phyloP scores from a whole-genome alignment of 116 monocot species.

The Trichopus zeylanicus region DNA sequence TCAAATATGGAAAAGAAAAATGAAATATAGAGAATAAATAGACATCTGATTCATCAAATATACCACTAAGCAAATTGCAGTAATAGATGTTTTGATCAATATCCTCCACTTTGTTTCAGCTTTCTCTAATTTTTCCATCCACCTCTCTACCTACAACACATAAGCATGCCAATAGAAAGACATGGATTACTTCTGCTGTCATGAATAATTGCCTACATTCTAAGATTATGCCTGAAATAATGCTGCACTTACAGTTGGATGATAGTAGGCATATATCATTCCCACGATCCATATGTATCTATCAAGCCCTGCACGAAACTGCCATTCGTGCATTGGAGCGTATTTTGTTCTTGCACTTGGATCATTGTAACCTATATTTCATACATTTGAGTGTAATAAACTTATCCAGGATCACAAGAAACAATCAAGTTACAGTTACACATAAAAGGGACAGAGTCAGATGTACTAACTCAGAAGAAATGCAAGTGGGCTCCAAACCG shows the following conservation, averaged over 20 bases:
- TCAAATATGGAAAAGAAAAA: background rate
- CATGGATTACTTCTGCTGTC: background rate
- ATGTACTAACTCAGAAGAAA: slow-evolving; percentile 19
- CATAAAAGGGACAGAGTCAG: background rate
- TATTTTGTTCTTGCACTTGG: slow-evolving; percentile 62
- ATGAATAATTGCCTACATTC: background rate
- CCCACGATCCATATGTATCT: slow-evolving; percentile 95
- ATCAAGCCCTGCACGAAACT: slow-evolving; percentile 90
- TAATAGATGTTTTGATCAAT: slow-evolving; percentile 47
- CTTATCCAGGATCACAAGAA: background rate
- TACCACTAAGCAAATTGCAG: slow-evolving; percentile 55
- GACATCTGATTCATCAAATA: slow-evolving; percentile 4
- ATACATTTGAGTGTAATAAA: background rate
- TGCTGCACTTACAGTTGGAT: slow-evolving; percentile 64
- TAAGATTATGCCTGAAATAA: background rate
- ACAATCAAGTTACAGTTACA: background rate
- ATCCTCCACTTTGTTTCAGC: slow-evolving; percentile 52
- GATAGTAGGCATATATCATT: slow-evolving; percentile 97
- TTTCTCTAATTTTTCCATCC: slow-evolving; percentile 94
- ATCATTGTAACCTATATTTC: slow-evolving; percentile 62
- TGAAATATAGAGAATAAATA: too few relatives aligned
- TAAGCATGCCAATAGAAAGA: too few relatives aligned
- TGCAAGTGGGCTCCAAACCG: slow-evolving; percentile 26
- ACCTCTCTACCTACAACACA: slow-evolving; percentile 69
- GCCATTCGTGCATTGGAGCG: slow-evolving; percentile 80